Evolutionary conservation across 805 yeast genomes (phyloP).

Genomic region (Saturnispora zaruensis): DNA sequence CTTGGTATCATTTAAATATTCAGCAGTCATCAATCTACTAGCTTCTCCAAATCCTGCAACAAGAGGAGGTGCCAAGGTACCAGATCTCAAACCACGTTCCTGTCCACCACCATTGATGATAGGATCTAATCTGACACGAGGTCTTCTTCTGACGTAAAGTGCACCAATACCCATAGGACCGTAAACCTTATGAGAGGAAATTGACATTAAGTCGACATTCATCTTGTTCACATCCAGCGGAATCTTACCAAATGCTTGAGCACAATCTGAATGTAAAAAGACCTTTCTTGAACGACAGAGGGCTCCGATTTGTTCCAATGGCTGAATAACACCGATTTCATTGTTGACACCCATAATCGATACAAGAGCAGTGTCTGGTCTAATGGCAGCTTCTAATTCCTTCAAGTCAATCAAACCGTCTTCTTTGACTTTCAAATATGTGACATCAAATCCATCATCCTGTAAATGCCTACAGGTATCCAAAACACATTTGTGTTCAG

Average conservation of each 20-base stretch:
- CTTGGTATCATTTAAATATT: slow-evolving; percentile 60
- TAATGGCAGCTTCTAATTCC: slow-evolving; percentile 70
- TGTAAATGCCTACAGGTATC: slow-evolving; percentile 92
- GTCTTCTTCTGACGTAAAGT: slow-evolving; percentile 89
- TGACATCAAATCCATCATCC: slow-evolving; percentile 94
- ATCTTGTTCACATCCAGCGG: slow-evolving; percentile 85
- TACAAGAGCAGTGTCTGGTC: slow-evolving; percentile 85
- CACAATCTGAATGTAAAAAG: slow-evolving; percentile 95
- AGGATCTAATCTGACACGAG: slow-evolving; percentile 94
- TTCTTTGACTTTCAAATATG: slow-evolving; percentile 74
- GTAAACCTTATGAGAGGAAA: slow-evolving; percentile 92
- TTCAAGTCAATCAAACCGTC: slow-evolving; percentile 73
- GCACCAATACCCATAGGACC: slow-evolving; percentile 99
- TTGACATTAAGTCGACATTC: slow-evolving; percentile 89
- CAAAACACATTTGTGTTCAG: slow-evolving; percentile 98
- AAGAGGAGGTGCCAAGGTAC: slow-evolving; percentile 94
- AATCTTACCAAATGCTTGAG: slow-evolving; percentile 94
- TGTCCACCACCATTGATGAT: slow-evolving; percentile 97
- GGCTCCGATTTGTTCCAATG: slow-evolving; percentile 85
- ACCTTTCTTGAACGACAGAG: slow-evolving; percentile 82
- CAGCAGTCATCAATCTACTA: slow-evolving; percentile 70
- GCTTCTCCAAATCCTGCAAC: slow-evolving; percentile 98
- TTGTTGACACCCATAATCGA: slow-evolving; percentile 96
- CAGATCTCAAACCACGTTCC: slow-evolving; percentile 95
- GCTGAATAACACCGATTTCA: slow-evolving; percentile 97